A percentile compares a stretch with the other conserved stretches of the same genome.
Conservation (phyloP, 1,284 basidiomycete genomes). For the Sanguinoderma infundibulare region DNA sequence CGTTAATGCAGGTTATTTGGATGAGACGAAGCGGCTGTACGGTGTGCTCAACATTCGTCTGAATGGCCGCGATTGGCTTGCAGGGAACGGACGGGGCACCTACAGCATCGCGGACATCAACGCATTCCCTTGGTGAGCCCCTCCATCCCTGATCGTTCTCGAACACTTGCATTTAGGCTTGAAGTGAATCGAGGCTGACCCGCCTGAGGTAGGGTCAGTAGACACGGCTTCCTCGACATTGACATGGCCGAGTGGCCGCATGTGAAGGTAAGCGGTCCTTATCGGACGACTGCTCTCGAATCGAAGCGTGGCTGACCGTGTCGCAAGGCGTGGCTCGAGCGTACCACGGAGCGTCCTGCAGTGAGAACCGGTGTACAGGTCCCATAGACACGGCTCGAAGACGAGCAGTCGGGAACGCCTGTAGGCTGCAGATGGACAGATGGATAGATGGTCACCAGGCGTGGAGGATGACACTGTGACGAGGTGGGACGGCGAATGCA, state of each 20-base stretch:
- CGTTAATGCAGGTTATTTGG: conserved; percentile 56
- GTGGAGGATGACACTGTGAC: not conserved
- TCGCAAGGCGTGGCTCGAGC: conserved; percentile 52
- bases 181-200: not conserved
- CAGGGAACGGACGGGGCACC: conserved; percentile 64
- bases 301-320: not conserved
- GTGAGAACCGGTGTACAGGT: conserved; percentile 41
- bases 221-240: conserved; percentile 48
- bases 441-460: not conserved
- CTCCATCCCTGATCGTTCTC: not conserved
- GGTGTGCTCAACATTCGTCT: conserved; percentile 75
- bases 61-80: conserved; percentile 64
- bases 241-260: conserved; percentile 52
- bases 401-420: not conserved
- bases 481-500: not conserved
- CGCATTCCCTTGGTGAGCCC: conserved; percentile 50
- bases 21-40: conserved; percentile 80
- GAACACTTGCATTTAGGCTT: not conserved
- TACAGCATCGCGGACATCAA: conserved; percentile 75
- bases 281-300: not conserved
- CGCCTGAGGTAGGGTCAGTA: conserved; percentile 40
- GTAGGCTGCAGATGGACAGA: not conserved
- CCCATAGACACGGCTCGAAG: conserved; percentile 18
- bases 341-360: conserved; percentile 45
- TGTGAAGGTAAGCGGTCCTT: conserved; percentile 27